Evolutionary conservation across 441 rosid species (phyloP), one percentile per base, ranked within the genome.

Genomic region (Syzygium syzygioides): DNA sequence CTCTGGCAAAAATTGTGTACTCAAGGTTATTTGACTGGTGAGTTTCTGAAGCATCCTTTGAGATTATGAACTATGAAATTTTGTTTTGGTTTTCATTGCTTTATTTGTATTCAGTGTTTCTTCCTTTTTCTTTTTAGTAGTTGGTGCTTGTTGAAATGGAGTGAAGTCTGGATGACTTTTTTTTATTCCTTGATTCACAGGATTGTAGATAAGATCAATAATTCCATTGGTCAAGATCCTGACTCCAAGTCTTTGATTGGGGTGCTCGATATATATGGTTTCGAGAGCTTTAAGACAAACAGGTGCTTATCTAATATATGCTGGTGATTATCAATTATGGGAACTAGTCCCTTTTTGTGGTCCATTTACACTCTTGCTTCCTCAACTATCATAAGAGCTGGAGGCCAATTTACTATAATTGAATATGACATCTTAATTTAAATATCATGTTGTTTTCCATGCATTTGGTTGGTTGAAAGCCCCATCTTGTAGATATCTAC

Each of bases 221-320:
- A 86, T 91, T 95, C 98, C 85, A 98, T 98, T 88, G 99, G 99
- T 90, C 99, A 98, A 93, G 99, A 98, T 90, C 95, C 96, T 86
- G 86, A 94, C 79, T 97, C 99, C 59, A 96, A 96, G 93, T 94
- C 87, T 92, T 94, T 98, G 88, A 98, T 98, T 90, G 99, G 99
- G 18, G 99, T 98, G 89, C 95, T 97, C 91, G 99, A 97, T 94
- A 97, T 97, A 86, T 97, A 97, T 92, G 99, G 99, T 90, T 97
- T 97, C 90, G 99, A 97, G 95, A 97, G 99, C 95, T 97, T 97
- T 96, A 96, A 96, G 94, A 97, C 98, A 92, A 97, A 97, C 96
- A 97, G 99, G 99, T 97, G 96, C 97, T 94, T 96, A 92, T 91
- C 92, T 80, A 94, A 95, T 94, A 94, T 91, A 95, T 96, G 32